Evolutionary conservation across 2,329 filamentous ascomycete genomes (phyloP), one percentile per base, ranked within the genome.

Genomic region (Trichophyton equinum): DNA sequence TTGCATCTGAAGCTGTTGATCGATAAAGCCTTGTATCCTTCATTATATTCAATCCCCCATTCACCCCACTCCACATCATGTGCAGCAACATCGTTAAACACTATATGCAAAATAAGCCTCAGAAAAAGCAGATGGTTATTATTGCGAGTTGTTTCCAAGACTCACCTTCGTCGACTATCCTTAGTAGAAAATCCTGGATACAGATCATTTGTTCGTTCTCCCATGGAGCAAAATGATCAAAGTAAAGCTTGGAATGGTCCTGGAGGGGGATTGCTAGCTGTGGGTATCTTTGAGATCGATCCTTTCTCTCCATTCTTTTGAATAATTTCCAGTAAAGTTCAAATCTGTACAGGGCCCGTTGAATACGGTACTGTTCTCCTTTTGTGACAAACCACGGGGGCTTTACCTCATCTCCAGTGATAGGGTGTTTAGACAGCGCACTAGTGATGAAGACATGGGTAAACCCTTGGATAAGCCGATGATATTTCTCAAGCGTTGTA

Each of bases 261-360:
- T 27, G 22, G 7, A 27, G n/a, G 20, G 38, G 11, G n/a, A 47
- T 47, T 20, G 22, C 38, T 30, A 27, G 18, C n/a, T 38, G n/a
- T n/a, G 13, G 13, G 15, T 38, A 18, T n/a, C 56, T 58, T 22
- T 11, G 11, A n/a, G 4, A 30, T 25, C 44, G 33, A 38, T 38
- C 33, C 13, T 9, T 9, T 30, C 20, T 36, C 30, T 33, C n/a
- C 3, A 20, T 1, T 4, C 49, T 20, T 33, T 49, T 57, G 53
- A 64, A 64, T 27, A 65, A 15, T 18, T 60, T 49, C 46, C 60
- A 62, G 49, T 61, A 65, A 40, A 64, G 33, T 22, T 65, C 64
- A 27, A 62, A 61, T 44, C 64, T 57, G 55, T 64, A 64, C 15
- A 65, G 60, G 3, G 64, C 61, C 40, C 58, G 57, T n/a, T 60